Evolutionary conservation across 805 yeast species (phyloP).

Genomic region (Dipodascopsis uninucleata): DNA sequence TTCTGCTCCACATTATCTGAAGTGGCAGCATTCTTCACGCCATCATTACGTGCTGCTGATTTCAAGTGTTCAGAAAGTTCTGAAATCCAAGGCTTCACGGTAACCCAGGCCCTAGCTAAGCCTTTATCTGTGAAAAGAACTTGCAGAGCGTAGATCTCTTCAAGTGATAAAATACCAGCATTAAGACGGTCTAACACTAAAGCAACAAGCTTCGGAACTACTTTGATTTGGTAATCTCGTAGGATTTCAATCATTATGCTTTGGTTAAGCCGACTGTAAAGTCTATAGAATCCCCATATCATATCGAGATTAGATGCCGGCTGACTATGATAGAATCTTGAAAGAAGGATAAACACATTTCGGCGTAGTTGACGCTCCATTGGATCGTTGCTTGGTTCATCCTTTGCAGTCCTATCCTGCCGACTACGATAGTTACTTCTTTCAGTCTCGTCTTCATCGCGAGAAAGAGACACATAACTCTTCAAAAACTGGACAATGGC

Average conservation of each 20-base stretch:
- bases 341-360: slow-evolving; percentile 16
- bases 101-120: slow-evolving; percentile 11
- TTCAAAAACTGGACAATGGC: slow-evolving; percentile 5
- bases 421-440: neutral
- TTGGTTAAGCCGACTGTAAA: slow-evolving; percentile 14
- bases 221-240: slow-evolving; percentile 7
- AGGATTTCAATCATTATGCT: slow-evolving; percentile 2
- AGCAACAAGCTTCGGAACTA: neutral
- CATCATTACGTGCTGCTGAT: too few relatives aligned
- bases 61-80: too few relatives aligned
- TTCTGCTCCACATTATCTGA: neutral
- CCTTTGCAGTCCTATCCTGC: neutral
- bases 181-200: slow-evolving; percentile 10
- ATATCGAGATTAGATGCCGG: slow-evolving; percentile 16
- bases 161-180: slow-evolving; percentile 6
- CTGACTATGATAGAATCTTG: slow-evolving; percentile 11
- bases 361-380: slow-evolving; percentile 5
- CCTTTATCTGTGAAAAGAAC: slow-evolving; percentile 7
- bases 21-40: slow-evolving; percentile 4
- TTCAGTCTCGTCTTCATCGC: slow-evolving; percentile 1
- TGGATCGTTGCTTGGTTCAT: slow-evolving; percentile 6
- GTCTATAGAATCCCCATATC: slow-evolving; percentile 24
- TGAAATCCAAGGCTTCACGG: slow-evolving; percentile 5
- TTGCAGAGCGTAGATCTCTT: slow-evolving; percentile 16
- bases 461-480: slow-evolving; percentile 10